A percentile compares a stretch with the other conserved stretches of the same genome.
Evolutionary conservation across 495 filamentous ascomycete genomes (phyloP).

Genomic region (Podospora australis): DNA sequence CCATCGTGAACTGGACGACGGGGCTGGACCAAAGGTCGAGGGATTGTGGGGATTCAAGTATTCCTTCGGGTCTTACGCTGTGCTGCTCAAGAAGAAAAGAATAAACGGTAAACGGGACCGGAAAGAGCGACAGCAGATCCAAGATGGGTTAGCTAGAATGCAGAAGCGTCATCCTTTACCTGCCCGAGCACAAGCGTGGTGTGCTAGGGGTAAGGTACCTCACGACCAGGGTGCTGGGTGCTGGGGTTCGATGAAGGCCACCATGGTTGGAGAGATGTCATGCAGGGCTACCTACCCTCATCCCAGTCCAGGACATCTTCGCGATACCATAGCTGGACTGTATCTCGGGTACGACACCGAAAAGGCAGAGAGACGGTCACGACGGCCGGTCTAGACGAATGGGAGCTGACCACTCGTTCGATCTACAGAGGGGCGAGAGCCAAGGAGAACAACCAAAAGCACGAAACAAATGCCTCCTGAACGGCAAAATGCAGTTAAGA

Average conservation of each 20-base stretch:
- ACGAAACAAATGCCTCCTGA: background rate
- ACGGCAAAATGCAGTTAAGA: background rate
- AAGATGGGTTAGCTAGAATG: constrained; percentile 1
- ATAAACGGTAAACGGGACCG: constrained; percentile 2
- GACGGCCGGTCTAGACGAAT: background rate
- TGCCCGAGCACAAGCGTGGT: no score
- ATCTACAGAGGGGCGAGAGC: no score
- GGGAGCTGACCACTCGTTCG: background rate
- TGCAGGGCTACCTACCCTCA: background rate
- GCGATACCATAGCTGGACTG: background rate
- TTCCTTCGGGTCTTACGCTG: background rate
- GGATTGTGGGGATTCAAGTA: constrained; percentile 11
- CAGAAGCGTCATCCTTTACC: background rate
- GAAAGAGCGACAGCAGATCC: background rate
- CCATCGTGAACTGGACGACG: background rate
- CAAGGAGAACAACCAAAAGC: no score
- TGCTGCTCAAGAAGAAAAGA: background rate
- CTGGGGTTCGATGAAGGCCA: background rate
- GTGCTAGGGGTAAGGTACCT: no score
- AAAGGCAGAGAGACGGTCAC: background rate
- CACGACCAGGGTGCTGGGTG: background rate
- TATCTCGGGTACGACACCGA: background rate
- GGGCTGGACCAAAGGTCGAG: background rate
- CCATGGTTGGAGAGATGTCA: background rate
- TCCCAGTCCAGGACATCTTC: background rate